Evolutionary conservation across 192 early-diverging fungal genomes (phyloP).

Genomic region (Rhizophagus prolifer): DNA sequence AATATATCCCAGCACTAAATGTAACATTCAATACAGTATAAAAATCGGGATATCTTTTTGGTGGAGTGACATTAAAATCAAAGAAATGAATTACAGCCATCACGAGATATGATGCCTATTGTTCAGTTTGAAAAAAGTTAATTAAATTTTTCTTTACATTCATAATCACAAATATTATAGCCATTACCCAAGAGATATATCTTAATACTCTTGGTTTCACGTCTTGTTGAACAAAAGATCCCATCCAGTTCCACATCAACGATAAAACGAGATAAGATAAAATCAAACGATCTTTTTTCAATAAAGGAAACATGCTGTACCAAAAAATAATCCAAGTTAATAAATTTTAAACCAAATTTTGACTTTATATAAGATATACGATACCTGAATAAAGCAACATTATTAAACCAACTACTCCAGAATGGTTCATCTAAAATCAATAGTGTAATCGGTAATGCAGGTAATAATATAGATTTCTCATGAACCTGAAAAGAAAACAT

Average conservation of each 20-base stretch:
- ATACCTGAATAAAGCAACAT: constrained; percentile 79
- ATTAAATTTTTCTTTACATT: background rate
- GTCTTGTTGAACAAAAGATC: constrained; percentile 25
- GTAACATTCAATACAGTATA: constrained; percentile 79
- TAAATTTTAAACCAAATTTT: constrained; percentile 1
- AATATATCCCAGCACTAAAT: constrained; percentile 67
- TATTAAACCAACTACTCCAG: constrained; percentile 66
- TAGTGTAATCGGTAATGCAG: constrained; percentile 73
- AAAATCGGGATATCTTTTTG: constrained; percentile 73
- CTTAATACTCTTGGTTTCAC: constrained; percentile 20
- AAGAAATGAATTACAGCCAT: constrained; percentile 61
- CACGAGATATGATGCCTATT: constrained; percentile 37
- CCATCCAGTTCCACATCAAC: constrained; percentile 76
- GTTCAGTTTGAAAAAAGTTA: background rate
- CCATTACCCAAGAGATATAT: constrained; percentile 35
- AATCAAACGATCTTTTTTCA: constrained; percentile 71
- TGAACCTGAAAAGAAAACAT: constrained; percentile 97
- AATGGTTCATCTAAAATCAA: constrained; percentile 70
- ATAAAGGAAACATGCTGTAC: constrained; percentile 81
- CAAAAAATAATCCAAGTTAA: background rate
- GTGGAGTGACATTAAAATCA: constrained; percentile 62
- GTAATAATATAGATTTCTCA: constrained; percentile 94
- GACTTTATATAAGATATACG: background rate
- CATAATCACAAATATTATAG: background rate
- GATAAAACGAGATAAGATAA: constrained; percentile 70